A percentile compares a stretch with the other conserved stretches of the same genome.
phyloP scores from a whole-genome alignment of 441 rosid genomes.

The Bocquillonia castaneifolia region DNA sequence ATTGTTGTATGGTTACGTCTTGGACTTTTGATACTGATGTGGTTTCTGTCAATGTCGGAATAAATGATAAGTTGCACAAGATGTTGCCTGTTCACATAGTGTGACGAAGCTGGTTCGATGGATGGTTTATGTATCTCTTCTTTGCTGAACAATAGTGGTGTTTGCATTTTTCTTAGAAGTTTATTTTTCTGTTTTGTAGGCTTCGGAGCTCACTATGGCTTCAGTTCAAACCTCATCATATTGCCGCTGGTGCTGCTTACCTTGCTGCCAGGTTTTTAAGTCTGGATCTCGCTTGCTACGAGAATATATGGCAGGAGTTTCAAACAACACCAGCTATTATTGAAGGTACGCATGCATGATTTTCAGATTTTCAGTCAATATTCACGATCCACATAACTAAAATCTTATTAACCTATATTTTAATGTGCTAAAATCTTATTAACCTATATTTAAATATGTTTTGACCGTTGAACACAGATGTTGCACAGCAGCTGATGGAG shows the following conservation, averaged over 20 bases:
- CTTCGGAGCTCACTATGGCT: constrained; percentile 83
- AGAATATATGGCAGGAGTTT: constrained; percentile 65
- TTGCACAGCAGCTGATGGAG: constrained; percentile 70
- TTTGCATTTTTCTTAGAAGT: background rate
- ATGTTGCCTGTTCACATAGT: constrained; percentile 24
- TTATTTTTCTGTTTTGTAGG: constrained; percentile 40
- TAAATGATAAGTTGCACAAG: constrained; percentile 29
- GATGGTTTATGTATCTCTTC: constrained; percentile 20
- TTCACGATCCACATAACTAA: background rate
- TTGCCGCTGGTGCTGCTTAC: constrained; percentile 82
- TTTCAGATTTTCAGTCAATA: background rate
- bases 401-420: too few relatives aligned
- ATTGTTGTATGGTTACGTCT: constrained; percentile 15
- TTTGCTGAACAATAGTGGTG: constrained; percentile 1
- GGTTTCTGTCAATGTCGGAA: constrained; percentile 26
- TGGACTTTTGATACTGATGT: constrained; percentile 23
- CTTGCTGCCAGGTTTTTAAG: constrained; percentile 65
- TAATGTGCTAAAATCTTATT: background rate
- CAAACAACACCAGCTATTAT: constrained; percentile 57
- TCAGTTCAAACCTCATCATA: constrained; percentile 73
- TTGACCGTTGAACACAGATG: constrained; percentile 44
- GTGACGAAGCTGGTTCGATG: constrained; percentile 31
- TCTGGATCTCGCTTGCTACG: constrained; percentile 50
- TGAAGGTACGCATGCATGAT: constrained; percentile 44
- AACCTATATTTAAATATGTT: background rate